These are phyloP conservation scores for Jacaranda mimosifolia DNA, from an alignment of 257 asterid genomes.

Conservation along the genomic window DNA sequence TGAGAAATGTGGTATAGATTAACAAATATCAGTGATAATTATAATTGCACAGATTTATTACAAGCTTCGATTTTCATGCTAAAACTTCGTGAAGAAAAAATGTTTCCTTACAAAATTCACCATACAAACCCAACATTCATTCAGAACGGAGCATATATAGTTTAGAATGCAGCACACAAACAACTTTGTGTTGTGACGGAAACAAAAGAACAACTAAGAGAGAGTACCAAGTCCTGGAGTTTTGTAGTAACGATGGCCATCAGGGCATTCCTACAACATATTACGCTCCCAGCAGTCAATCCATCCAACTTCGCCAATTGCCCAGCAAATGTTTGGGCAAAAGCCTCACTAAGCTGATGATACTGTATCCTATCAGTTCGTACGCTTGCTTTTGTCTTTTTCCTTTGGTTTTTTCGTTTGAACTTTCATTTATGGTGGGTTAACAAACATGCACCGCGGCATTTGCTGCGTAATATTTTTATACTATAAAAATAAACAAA, in stretches of 20 bases:
- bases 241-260: constrained; percentile 38
- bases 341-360: background rate
- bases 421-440: no score
- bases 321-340: constrained; percentile 27
- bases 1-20: background rate
- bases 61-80: background rate
- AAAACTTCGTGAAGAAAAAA: background rate
- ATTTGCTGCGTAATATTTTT: no score
- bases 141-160: background rate
- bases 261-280: background rate
- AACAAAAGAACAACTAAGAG: background rate
- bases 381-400: background rate
- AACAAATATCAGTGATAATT: background rate
- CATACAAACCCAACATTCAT: background rate
- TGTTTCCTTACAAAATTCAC: background rate
- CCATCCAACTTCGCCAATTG: constrained; percentile 7
- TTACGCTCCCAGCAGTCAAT: background rate
- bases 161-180: background rate
- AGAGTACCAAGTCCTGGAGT: constrained; percentile 45
- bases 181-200: background rate
- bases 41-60: background rate
- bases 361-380: background rate
- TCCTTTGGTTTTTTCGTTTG: no score
- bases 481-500: no score
- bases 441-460: no score